phyloP scores from a whole-genome alignment of 176 grass and related monocot genomes.

The Ampelocalamus luodianensis region DNA sequence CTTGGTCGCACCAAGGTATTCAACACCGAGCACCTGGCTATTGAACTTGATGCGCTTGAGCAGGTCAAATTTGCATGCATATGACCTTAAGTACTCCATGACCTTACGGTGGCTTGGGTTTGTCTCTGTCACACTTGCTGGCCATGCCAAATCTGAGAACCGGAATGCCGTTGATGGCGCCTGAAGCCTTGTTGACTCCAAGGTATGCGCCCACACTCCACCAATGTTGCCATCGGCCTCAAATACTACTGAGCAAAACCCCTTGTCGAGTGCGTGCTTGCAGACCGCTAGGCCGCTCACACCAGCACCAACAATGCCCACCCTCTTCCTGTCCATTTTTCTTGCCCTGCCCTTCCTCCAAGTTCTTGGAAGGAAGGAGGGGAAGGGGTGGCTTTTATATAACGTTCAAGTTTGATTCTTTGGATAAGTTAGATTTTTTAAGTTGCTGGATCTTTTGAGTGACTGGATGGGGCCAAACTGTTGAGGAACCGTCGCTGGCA shows the following conservation, averaged over 20 bases:
- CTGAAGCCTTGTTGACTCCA: slow-evolving; percentile 80
- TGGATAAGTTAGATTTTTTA: slow-evolving; percentile 41
- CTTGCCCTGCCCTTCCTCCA: background rate
- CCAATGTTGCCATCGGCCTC: slow-evolving; percentile 66
- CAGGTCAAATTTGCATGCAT: slow-evolving; percentile 62
- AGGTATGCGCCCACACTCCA: slow-evolving; percentile 74
- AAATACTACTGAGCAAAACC: slow-evolving; percentile 66
- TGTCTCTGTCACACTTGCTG: slow-evolving; percentile 43
- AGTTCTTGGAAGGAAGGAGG: slow-evolving; percentile 25
- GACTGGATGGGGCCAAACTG: slow-evolving; percentile 41
- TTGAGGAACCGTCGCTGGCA: too few species aligned
- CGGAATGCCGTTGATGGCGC: slow-evolving; percentile 50
- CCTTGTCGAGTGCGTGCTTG: slow-evolving; percentile 72
- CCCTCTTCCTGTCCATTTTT: slow-evolving; percentile 59
- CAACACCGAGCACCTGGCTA: slow-evolving; percentile 66
- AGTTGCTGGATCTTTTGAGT: slow-evolving; percentile 42
- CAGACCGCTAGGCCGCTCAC: slow-evolving; percentile 78
- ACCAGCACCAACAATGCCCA: slow-evolving; percentile 78
- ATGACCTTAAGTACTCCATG: slow-evolving; percentile 73
- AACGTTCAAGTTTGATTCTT: slow-evolving; percentile 1
- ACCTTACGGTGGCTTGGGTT: slow-evolving; percentile 65
- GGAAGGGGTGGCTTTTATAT: background rate
- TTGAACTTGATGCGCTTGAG: slow-evolving; percentile 71
- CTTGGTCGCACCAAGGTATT: slow-evolving; percentile 63
- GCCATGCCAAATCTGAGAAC: slow-evolving; percentile 82